Conservation (phyloP, 2,329 filamentous ascomycete genomes). For the Lachnellula hyalina region DNA sequence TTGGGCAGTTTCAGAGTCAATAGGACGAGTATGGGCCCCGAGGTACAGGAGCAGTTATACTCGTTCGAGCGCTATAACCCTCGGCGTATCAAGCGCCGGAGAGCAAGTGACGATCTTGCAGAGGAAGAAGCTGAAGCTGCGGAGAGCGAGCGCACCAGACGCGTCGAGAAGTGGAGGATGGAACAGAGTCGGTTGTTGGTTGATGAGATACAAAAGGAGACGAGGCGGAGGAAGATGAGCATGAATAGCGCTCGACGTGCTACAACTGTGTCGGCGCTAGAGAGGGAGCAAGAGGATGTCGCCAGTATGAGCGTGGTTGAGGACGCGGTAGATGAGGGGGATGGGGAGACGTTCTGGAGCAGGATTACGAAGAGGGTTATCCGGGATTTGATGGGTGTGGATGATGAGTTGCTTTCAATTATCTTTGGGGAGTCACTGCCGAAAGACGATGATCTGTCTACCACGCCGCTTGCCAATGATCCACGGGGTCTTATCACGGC, state of each 20-base stretch:
- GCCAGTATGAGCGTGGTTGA: conserved; percentile 30
- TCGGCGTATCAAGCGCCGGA: conserved; percentile 51
- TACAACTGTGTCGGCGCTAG: conserved; percentile 13
- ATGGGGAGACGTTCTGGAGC: conserved; percentile 68
- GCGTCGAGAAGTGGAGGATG: conserved; percentile 87
- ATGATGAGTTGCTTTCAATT: conserved; percentile 77
- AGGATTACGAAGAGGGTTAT: conserved; percentile 82
- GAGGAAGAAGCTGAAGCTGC: conserved; percentile 50
- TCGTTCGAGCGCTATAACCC: conserved; percentile 85
- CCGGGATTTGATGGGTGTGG: conserved; percentile 83
- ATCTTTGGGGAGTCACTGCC: conserved; percentile 79
- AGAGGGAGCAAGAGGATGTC: conserved; percentile 28
- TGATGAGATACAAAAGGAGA: conserved; percentile 86
- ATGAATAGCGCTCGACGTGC: conserved; percentile 43
- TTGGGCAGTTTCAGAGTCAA: conserved; percentile 76
- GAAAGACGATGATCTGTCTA: conserved; percentile 35
- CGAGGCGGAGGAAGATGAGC: conserved; percentile 61
- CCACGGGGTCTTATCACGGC: conserved; percentile 6
- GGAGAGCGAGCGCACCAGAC: conserved; percentile 68
- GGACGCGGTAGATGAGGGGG: conserved; percentile 36
- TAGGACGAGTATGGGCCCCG: conserved; percentile 45
- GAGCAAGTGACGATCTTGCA: conserved; percentile 50
- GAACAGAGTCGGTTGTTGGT: conserved; percentile 83
- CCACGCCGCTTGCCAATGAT: conserved; percentile 17
- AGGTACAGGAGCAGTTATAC: conserved; percentile 79